These are phyloP conservation scores for Magnolia changhungtana DNA, from an alignment of 164 flowering plant genomes.

Conservation along the genomic window DNA sequence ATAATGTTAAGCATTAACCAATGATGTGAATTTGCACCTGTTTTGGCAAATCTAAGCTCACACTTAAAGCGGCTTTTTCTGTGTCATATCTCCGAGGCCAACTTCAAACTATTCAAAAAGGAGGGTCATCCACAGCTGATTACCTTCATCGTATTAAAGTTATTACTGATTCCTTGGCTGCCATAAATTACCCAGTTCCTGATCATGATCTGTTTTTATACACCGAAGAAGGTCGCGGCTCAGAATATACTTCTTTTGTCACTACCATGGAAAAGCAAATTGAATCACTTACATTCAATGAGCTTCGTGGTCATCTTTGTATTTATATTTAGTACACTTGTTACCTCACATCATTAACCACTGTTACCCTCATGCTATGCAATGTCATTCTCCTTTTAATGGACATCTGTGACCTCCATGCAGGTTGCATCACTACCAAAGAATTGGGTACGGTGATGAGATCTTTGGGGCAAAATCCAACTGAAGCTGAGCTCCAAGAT, in stretches of 20 bases:
- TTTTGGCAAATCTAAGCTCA: too few species aligned
- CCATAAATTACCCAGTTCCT: conserved; percentile 4
- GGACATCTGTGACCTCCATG: not conserved
- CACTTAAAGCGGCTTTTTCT: too few species aligned
- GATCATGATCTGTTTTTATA: conserved; percentile 1
- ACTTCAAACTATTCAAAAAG: conserved; percentile 5
- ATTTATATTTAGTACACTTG: too few species aligned
- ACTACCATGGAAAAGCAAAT: not conserved
- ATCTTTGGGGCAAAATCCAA: conserved; percentile 25
- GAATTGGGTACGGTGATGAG: conserved; percentile 29
- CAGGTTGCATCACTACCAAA: conserved; percentile 26
- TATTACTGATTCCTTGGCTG: conserved; percentile 1
- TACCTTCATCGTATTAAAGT: conserved; percentile 5
- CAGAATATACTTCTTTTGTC: conserved; percentile 2
- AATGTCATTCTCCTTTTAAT: not conserved
- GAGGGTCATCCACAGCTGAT: conserved; percentile 6
- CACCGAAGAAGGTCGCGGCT: not conserved
- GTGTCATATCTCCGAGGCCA: conserved; percentile 1
- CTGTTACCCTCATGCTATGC: not conserved
- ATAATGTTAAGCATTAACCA: too few species aligned
- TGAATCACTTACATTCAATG: conserved; percentile 1
- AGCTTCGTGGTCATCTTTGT: not conserved
- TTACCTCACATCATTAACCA: not conserved
- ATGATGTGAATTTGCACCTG: too few species aligned
- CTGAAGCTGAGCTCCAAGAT: conserved; percentile 24